Percentiles rank a stretch among this genome's conserved stretches.
These are phyloP conservation scores for Colletotrichum gloeosporioides DNA, from an alignment of 2,329 filamentous ascomycete genomes.

Conservation along the genomic window DNA sequence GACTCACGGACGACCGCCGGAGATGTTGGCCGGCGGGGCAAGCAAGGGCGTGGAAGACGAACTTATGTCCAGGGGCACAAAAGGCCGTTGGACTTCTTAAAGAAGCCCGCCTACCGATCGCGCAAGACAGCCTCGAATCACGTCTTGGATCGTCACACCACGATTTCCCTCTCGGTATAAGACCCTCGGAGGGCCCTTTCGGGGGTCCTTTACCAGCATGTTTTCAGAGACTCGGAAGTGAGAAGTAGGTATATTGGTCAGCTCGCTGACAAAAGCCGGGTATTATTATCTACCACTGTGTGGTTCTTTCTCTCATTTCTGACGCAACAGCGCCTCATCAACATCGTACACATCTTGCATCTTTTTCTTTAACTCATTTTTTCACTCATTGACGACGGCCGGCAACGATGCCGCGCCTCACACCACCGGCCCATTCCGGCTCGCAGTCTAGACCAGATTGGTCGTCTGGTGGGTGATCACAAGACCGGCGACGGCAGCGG, in stretches of 20 bases:
- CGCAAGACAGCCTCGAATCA: background rate
- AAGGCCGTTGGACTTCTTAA: background rate
- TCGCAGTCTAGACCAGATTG: background rate
- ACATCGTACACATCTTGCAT: slow-evolving; percentile 9
- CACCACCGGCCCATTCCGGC: background rate
- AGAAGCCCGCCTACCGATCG: background rate
- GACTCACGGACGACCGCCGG: background rate
- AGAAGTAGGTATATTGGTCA: background rate
- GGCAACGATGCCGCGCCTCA: background rate
- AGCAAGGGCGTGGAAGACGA: background rate
- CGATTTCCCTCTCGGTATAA: background rate
- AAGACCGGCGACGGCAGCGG: slow-evolving; percentile 79
- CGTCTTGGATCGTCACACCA: background rate
- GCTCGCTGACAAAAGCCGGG: background rate
- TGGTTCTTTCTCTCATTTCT: background rate
- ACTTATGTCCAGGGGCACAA: background rate
- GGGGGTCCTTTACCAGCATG: too few relatives aligned
- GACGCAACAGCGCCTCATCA: background rate
- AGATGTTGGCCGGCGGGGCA: background rate
- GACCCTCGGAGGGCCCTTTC: background rate
- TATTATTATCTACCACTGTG: slow-evolving; percentile 7
- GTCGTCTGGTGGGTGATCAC: slow-evolving; percentile 61
- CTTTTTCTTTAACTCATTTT: background rate
- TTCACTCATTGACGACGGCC: background rate
- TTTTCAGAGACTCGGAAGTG: background rate